Conservation (phyloP, 148 eudicot genomes). For the Suaeda aralocaspica region DNA sequence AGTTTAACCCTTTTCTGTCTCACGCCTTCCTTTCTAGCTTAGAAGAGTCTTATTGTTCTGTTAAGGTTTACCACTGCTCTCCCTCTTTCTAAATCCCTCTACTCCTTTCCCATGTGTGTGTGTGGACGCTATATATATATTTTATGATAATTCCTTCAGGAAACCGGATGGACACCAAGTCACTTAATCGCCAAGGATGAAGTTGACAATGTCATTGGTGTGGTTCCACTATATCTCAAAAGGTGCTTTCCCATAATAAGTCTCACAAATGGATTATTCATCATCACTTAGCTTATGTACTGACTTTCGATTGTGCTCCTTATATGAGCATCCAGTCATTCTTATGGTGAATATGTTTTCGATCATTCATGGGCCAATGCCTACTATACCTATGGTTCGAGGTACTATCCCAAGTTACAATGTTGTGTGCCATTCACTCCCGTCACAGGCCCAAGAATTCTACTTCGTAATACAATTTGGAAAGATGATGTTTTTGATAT, state of each 20-base stretch:
- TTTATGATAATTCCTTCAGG: slow-evolving; percentile 62
- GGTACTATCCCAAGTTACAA: slow-evolving; percentile 93
- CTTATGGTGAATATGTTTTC: slow-evolving; percentile 94
- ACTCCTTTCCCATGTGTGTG: too few relatives aligned
- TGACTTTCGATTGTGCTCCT: slow-evolving; percentile 16
- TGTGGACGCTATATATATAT: too few relatives aligned
- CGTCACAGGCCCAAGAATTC: slow-evolving; percentile 86
- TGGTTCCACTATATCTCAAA: slow-evolving; percentile 84
- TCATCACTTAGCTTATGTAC: slow-evolving; percentile 5
- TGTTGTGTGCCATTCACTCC: slow-evolving; percentile 94
- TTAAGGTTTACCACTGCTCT: slow-evolving; percentile 43
- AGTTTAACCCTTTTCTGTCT: slow-evolving; percentile 79
- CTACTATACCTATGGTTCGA: slow-evolving; percentile 73
- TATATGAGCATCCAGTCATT: slow-evolving; percentile 64
- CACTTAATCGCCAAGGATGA: slow-evolving; percentile 82
- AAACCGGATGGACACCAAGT: slow-evolving; percentile 85
- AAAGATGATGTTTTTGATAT: slow-evolving; percentile 69
- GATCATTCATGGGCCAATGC: slow-evolving; percentile 99
- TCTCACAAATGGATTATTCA: not conserved
- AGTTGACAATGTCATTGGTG: slow-evolving; percentile 59
- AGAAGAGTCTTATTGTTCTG: slow-evolving; percentile 73
- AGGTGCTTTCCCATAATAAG: slow-evolving; percentile 43
- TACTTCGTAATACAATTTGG: slow-evolving; percentile 59
- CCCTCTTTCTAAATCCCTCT: too few relatives aligned
- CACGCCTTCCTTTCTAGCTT: slow-evolving; percentile 86